Conservation (phyloP, 2,329 filamentous ascomycete genomes). For the Penicillium sp. region DNA sequence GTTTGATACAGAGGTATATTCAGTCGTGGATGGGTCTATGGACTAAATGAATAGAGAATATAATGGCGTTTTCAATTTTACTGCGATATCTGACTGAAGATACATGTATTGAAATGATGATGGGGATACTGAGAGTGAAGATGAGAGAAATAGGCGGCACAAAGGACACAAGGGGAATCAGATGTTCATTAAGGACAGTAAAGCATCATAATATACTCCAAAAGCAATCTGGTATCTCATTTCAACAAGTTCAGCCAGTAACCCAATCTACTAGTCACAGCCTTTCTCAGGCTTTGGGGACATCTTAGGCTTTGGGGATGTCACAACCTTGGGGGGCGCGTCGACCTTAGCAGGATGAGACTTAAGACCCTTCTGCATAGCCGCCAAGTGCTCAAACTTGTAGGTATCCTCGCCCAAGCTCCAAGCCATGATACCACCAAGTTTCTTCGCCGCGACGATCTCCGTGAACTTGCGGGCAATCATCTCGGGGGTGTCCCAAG, state of each 20-base stretch:
- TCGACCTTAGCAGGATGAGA: not conserved
- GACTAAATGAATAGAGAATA: slow-evolving; percentile 2
- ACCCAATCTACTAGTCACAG: not conserved
- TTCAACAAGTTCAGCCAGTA: not conserved
- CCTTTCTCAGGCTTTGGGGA: too few relatives aligned
- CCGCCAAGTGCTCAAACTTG: slow-evolving; percentile 45
- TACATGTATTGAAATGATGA: not conserved
- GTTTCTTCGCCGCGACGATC: slow-evolving; percentile 54
- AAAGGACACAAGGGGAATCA: not conserved
- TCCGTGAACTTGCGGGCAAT: slow-evolving; percentile 62
- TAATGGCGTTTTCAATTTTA: not conserved
- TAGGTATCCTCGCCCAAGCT: slow-evolving; percentile 65
- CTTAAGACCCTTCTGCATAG: slow-evolving; percentile 39
- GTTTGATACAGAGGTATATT: slow-evolving; percentile 20
- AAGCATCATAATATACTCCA: not conserved
- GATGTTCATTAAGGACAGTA: not conserved
- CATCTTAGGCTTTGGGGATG: too few relatives aligned
- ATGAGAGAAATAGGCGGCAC: not conserved
- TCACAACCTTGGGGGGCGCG: not conserved
- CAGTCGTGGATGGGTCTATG: slow-evolving; percentile 19
- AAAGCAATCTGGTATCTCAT: not conserved
- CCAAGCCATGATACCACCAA: slow-evolving; percentile 75
- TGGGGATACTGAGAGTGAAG: not conserved
- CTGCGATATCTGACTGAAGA: not conserved
- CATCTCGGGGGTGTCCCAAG: slow-evolving; percentile 64